Percentiles rank a stretch among this genome's conserved stretches.
These are phyloP conservation scores for Fallopia convolvulus DNA, from an alignment of 148 eudicot species.

Conservation along the genomic window DNA sequence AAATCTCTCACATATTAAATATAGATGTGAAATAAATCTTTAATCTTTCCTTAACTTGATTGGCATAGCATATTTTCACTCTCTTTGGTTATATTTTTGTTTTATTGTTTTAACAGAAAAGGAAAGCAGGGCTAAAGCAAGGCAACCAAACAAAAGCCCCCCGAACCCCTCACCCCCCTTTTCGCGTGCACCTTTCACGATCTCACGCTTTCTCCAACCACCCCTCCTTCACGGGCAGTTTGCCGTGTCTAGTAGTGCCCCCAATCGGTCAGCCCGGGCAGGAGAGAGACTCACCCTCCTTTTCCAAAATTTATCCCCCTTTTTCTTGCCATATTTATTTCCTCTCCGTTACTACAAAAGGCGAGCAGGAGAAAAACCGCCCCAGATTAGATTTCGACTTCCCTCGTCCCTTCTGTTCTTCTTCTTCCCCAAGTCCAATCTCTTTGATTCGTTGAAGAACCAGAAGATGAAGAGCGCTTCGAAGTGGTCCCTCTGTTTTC, in stretches of 20 bases:
- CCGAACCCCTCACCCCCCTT: neutral
- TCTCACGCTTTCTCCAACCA: conserved; percentile 4
- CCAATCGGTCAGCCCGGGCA: conserved; percentile 7
- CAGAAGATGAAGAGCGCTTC: conserved; percentile 9
- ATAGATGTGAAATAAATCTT: too few species aligned
- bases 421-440: neutral
- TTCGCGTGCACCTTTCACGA: conserved; percentile 6
- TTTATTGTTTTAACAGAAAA: too few species aligned
- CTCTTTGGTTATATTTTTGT: too few species aligned
- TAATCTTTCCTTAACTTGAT: too few species aligned
- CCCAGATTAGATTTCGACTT: neutral
- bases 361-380: neutral
- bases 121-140: neutral
- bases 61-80: too few species aligned
- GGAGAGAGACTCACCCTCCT: neutral
- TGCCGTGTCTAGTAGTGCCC: neutral
- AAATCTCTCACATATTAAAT: too few species aligned
- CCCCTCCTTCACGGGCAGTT: conserved; percentile 11
- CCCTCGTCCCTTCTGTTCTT: neutral
- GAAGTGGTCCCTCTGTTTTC: conserved; percentile 16
- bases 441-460: neutral
- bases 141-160: neutral
- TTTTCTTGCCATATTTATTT: neutral
- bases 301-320: neutral
- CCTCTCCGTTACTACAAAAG: neutral